phyloP scores from a whole-genome alignment of 2,329 filamentous ascomycete genomes.

The Dactylellina cionopaga region DNA sequence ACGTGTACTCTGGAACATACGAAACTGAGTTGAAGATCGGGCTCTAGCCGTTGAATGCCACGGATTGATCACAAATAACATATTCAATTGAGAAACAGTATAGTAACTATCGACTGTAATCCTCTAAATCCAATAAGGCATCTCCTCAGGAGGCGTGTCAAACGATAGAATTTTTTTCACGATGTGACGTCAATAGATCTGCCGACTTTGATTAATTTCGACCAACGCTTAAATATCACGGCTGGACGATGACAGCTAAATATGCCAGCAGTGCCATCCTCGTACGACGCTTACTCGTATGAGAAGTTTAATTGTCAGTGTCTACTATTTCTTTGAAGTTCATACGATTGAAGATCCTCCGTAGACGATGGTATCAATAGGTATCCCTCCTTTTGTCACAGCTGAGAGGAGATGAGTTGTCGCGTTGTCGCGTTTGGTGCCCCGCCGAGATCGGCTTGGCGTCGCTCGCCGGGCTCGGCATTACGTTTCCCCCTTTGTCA shows the following conservation, averaged over 20 bases:
- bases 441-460: slow-evolving; percentile 31
- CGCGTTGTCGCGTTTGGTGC: slow-evolving; percentile 34
- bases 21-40: too few species aligned
- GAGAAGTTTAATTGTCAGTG: slow-evolving; percentile 2
- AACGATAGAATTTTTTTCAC: neutral
- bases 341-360: too few species aligned
- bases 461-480: neutral
- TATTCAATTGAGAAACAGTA: neutral
- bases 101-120: neutral
- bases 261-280: neutral
- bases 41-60: too few species aligned
- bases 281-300: too few species aligned
- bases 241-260: neutral
- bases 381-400: too few species aligned
- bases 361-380: too few species aligned
- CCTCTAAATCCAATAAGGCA: slow-evolving; percentile 12
- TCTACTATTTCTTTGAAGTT: neutral
- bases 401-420: slow-evolving; percentile 8
- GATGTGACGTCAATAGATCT: slow-evolving; percentile 21
- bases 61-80: too few species aligned
- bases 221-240: neutral
- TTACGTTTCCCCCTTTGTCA: slow-evolving; percentile 50
- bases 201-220: too few species aligned
- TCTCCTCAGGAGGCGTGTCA: slow-evolving; percentile 4
- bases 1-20: neutral